Conservation (phyloP, 2,329 filamentous ascomycete species). For the Gaeumannomyces sp. region DNA sequence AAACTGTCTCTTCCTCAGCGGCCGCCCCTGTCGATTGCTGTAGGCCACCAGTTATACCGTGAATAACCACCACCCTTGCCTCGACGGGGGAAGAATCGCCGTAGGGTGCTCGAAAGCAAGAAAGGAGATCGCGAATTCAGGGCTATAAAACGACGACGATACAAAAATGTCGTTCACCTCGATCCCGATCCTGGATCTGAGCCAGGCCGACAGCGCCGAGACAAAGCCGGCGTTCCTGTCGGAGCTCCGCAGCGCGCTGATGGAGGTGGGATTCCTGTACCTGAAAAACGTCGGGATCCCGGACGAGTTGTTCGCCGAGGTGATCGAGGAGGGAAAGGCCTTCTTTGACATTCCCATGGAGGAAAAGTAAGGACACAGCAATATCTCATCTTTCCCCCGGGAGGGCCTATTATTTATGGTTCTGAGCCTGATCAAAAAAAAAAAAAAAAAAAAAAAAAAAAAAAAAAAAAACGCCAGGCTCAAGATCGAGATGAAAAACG, state of each 20-base stretch:
- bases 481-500: slow-evolving; percentile 68
- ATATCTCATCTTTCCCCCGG: background rate
- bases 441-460: no score
- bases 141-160: background rate
- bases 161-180: slow-evolving; percentile 61
- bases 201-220: slow-evolving; percentile 52
- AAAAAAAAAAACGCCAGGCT: no score
- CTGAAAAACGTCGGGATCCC: slow-evolving; percentile 73
- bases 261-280: slow-evolving; percentile 86
- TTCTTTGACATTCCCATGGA: slow-evolving; percentile 73
- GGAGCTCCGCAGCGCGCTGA: slow-evolving; percentile 65
- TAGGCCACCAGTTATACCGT: no score
- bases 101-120: no score
- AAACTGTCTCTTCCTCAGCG: no score
- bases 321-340: slow-evolving; percentile 59
- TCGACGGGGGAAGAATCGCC: no score
- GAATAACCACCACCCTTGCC: no score
- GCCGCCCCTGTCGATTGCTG: no score
- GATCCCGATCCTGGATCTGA: slow-evolving; percentile 73
- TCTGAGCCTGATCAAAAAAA: background rate
- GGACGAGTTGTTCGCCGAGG: slow-evolving; percentile 55
- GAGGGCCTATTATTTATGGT: background rate
- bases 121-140: no score
- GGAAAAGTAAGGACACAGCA: slow-evolving; percentile 58
- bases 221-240: slow-evolving; percentile 68